Percentiles rank a stretch among this genome's conserved stretches.
Conservation (phyloP, 2,329 filamentous ascomycete species). For the Ophiocordyceps sinensis region DNA sequence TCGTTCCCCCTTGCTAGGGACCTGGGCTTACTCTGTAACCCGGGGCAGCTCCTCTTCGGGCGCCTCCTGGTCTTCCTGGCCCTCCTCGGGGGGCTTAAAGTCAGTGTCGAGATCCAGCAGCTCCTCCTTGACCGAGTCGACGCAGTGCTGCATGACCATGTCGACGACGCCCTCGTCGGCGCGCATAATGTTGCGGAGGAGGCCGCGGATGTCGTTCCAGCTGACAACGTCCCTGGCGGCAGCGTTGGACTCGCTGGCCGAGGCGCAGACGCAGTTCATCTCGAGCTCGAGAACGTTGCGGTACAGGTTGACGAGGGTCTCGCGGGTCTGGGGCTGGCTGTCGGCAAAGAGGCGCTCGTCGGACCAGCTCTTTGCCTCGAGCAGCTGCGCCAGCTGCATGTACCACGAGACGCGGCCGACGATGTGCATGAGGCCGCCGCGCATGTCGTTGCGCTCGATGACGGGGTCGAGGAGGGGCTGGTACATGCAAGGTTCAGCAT, state of each 20-base stretch:
- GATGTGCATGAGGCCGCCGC: slow-evolving; percentile 15
- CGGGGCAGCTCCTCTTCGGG: not conserved
- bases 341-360: slow-evolving; percentile 10
- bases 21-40: not conserved
- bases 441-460: slow-evolving; percentile 15
- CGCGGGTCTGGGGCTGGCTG: slow-evolving; percentile 8
- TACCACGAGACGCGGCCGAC: slow-evolving; percentile 19
- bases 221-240: slow-evolving; percentile 21
- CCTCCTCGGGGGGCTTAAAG: not conserved
- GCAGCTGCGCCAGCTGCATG: slow-evolving; percentile 15
- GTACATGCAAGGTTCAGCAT: not conserved
- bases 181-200: slow-evolving; percentile 13
- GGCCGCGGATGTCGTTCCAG: slow-evolving; percentile 15
- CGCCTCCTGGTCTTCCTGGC: not conserved
- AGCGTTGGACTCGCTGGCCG: slow-evolving; percentile 21
- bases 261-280: slow-evolving; percentile 24
- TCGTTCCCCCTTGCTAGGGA: not conserved
- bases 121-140: slow-evolving; percentile 4
- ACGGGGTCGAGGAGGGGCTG: slow-evolving; percentile 22
- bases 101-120: slow-evolving; percentile 5
- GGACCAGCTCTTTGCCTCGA: slow-evolving; percentile 10
- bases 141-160: slow-evolving; percentile 9
- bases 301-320: slow-evolving; percentile 14
- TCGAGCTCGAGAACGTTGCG: slow-evolving; percentile 20
- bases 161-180: slow-evolving; percentile 11